Percentiles rank a stretch among this genome's conserved stretches.
phyloP scores from a whole-genome alignment of 805 yeast genomes.

The Candida succiphila region DNA sequence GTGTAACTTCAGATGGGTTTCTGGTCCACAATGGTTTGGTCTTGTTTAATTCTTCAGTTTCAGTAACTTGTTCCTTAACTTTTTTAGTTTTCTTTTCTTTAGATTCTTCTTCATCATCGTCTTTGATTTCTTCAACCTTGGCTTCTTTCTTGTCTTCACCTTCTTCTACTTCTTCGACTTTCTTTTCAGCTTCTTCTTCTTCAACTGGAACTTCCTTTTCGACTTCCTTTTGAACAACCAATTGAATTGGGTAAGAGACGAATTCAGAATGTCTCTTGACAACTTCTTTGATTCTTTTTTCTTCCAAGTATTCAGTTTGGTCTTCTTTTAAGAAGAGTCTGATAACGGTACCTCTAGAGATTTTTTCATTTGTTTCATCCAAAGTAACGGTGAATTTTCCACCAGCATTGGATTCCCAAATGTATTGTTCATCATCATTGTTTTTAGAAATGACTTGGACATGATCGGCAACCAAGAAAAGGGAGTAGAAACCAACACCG shows the following conservation, averaged over 20 bases:
- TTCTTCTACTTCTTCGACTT: slow-evolving; percentile 46
- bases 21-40: slow-evolving; percentile 99
- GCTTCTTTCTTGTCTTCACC: slow-evolving; percentile 44
- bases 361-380: slow-evolving; percentile 77
- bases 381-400: slow-evolving; percentile 96
- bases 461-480: slow-evolving; percentile 97
- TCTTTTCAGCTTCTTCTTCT: slow-evolving; percentile 45
- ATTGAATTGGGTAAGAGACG: slow-evolving; percentile 98
- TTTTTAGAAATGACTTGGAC: slow-evolving; percentile 98
- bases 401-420: slow-evolving; percentile 99
- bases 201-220: slow-evolving; percentile 94
- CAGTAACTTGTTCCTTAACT: slow-evolving; percentile 87
- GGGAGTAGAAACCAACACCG: slow-evolving; percentile 99
- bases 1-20: slow-evolving; percentile 94
- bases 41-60: slow-evolving; percentile 97
- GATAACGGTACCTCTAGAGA: slow-evolving; percentile 91
- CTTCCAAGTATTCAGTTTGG: slow-evolving; percentile 98
- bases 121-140: slow-evolving; percentile 67
- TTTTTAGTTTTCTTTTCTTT: slow-evolving; percentile 75
- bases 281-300: slow-evolving; percentile 98
- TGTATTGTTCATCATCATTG: slow-evolving; percentile 98
- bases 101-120: slow-evolving; percentile 58
- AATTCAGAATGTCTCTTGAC: slow-evolving; percentile 99
- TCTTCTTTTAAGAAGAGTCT: slow-evolving; percentile 98
- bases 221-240: slow-evolving; percentile 96